These are phyloP conservation scores for Daedaleopsis nitida DNA, from an alignment of 768 basidiomycete genomes.

Conservation along the genomic window DNA sequence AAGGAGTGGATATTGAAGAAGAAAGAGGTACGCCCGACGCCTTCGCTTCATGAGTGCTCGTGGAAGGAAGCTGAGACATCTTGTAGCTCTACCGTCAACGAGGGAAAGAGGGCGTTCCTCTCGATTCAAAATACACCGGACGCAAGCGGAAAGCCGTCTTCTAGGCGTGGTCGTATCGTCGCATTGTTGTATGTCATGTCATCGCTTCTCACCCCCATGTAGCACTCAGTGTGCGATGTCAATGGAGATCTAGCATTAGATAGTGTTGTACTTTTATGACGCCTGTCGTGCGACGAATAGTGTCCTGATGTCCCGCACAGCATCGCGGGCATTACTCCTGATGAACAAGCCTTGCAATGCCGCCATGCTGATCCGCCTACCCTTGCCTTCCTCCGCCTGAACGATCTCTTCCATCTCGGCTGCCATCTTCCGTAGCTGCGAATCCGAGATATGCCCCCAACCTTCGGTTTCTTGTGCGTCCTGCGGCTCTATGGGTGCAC, in stretches of 20 bases:
- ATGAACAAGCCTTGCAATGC: conserved; percentile 95
- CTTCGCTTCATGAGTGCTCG: neutral
- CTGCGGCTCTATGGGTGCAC: conserved; percentile 30
- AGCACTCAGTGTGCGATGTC: conserved; percentile 5
- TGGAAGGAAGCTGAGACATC: neutral
- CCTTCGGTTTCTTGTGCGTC: conserved; percentile 21
- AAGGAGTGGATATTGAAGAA: conserved; percentile 95
- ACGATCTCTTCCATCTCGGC: conserved; percentile 56
- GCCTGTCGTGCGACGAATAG: conserved; percentile 24
- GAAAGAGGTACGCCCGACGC: conserved; percentile 73
- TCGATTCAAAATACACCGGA: conserved; percentile 90
- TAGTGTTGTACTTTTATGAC: conserved; percentile 17
- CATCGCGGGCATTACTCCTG: conserved; percentile 60
- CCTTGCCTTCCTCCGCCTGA: conserved; percentile 48
- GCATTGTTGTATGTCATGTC: neutral
- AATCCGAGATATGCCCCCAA: conserved; percentile 37
- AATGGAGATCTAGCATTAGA: conserved; percentile 6
- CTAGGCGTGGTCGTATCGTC: conserved; percentile 34
- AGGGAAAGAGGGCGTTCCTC: conserved; percentile 83
- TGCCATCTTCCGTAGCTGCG: conserved; percentile 49
- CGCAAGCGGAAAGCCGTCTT: conserved; percentile 82
- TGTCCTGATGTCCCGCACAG: conserved; percentile 51
- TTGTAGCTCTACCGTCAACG: conserved; percentile 77
- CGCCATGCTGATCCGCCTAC: conserved; percentile 88
- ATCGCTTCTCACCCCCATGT: neutral